Base-by-base conservation (phyloP, 1,284 basidiomycete genomes). In the Rhodotorula sp. region DNA sequence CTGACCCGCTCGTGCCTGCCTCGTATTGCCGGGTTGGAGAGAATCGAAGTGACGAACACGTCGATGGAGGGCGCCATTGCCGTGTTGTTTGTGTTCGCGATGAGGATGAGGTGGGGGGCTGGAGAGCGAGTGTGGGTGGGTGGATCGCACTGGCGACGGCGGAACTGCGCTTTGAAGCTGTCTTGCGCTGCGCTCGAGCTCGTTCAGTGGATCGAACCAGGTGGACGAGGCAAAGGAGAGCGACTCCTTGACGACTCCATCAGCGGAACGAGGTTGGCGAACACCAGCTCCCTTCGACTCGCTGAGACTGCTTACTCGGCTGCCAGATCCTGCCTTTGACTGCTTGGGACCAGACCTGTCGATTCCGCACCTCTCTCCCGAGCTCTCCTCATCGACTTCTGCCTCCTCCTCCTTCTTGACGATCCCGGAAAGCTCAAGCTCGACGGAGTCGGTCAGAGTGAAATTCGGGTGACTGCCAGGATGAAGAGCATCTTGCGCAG, bases 1-100 rank as follows among this genome's bases (percentile, higher is more conserved):
- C 51, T 27, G 24, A 67, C 63, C 3, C 74, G 68, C 46, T 75
- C 74, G 62, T 75, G 74, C 20, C 72, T 44, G 15, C 68, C 60
- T 11, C 74, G 66, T 4, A 75, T 39, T 19, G 62, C 60, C 2
- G 68, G 68, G n/a, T 67, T 73, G 27, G 62, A 57, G 15, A 69
- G 57, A 59, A 75, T 75, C 19, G 67, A 63, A 6, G 74, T 75
- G 46, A 70, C 65, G 47, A 69, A 75, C 7, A 75, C 64, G 63
- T 75, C 72, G 56, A 75, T 73, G 13, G 34, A 32, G 5, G 71
- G 68, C 47, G 62, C n/a, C 65, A 53, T 65, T n/a, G 9, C 32
- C 20, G 47, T 15, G 24, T 19, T 22, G 15, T 10, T n/a, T 27
- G 62, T 4, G 34, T 19, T 44, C n/a, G 63, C 1, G 32, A 19